Evolutionary conservation across 352 stramenopile genomes (phyloP).

Genomic region (Discostella stelligera): DNA sequence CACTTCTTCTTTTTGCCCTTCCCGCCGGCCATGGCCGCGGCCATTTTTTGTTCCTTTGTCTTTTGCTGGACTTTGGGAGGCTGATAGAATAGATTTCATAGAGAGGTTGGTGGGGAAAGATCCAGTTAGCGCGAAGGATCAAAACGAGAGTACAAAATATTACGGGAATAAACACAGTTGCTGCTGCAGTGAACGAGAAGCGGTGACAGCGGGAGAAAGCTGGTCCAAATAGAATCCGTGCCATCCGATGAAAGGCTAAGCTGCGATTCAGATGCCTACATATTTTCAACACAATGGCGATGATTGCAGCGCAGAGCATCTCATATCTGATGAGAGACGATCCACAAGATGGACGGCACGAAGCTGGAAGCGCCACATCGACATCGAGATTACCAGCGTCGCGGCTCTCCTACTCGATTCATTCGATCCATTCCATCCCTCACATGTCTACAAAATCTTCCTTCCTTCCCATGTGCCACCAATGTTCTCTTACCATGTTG

Average conservation of each 20-base stretch:
- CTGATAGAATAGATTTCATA: not conserved
- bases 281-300: not conserved
- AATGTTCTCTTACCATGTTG: conserved; percentile 36
- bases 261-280: not conserved
- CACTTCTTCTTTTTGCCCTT: conserved; percentile 99
- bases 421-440: not conserved
- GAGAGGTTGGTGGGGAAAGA: not conserved
- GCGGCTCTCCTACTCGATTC: not conserved
- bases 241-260: not conserved
- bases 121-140: too few relatives aligned
- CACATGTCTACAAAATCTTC: not conserved
- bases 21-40: conserved; percentile 97
- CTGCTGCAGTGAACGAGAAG: not conserved
- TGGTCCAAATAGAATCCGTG: not conserved
- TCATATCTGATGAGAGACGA: not conserved
- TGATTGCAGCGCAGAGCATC: not conserved
- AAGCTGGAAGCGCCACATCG: too few relatives aligned
- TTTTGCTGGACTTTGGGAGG: conserved; percentile 99
- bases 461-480: not conserved
- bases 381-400: too few relatives aligned
- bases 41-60: conserved; percentile 99
- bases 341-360: not conserved
- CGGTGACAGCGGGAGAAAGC: not conserved
- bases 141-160: too few relatives aligned
- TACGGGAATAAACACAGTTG: too few relatives aligned